phyloP scores from a whole-genome alignment of 495 filamentous ascomycete genomes.

The Ascobolus immersus region DNA sequence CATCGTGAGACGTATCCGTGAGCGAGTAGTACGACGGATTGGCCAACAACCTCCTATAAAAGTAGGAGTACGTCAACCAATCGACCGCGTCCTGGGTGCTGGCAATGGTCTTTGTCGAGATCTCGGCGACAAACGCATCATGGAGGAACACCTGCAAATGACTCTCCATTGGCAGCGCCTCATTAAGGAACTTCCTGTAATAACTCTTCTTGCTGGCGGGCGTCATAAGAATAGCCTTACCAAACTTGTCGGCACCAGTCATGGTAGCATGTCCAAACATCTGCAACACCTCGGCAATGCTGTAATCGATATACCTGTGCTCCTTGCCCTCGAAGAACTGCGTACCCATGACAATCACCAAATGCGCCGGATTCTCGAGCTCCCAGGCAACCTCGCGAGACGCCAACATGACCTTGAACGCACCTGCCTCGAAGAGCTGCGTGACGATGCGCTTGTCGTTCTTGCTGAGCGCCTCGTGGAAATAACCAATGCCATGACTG shows the following conservation, averaged over 20 bases:
- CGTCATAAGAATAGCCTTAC: conserved; percentile 82
- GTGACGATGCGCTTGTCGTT: conserved; percentile 84
- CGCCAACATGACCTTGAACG: conserved; percentile 77
- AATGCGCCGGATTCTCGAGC: conserved; percentile 58
- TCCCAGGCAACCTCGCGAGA: conserved; percentile 96
- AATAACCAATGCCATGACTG: conserved; percentile 92
- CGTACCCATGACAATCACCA: conserved; percentile 95
- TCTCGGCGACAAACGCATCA: conserved; percentile 89
- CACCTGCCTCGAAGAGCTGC: conserved; percentile 71
- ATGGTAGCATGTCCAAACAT: conserved; percentile 93
- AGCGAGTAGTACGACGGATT: conserved; percentile 95
- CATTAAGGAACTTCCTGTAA: conserved; percentile 95
- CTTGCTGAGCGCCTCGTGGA: conserved; percentile 69
- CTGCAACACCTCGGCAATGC: conserved; percentile 88
- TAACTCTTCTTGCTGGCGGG: conserved; percentile 84
- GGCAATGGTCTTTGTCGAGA: conserved; percentile 75
- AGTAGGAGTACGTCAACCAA: conserved; percentile 96
- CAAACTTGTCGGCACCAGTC: conserved; percentile 48
- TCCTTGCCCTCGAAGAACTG: conserved; percentile 94
- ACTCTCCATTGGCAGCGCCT: conserved; percentile 85
- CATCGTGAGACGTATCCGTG: conserved; percentile 71
- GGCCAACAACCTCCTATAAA: conserved; percentile 86
- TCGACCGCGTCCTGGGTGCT: conserved; percentile 95
- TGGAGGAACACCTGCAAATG: conserved; percentile 75
- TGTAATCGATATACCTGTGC: conserved; percentile 93